These are phyloP conservation scores for Nymphaea thermarum DNA, from an alignment of 164 flowering plant genomes.

Conservation along the genomic window DNA sequence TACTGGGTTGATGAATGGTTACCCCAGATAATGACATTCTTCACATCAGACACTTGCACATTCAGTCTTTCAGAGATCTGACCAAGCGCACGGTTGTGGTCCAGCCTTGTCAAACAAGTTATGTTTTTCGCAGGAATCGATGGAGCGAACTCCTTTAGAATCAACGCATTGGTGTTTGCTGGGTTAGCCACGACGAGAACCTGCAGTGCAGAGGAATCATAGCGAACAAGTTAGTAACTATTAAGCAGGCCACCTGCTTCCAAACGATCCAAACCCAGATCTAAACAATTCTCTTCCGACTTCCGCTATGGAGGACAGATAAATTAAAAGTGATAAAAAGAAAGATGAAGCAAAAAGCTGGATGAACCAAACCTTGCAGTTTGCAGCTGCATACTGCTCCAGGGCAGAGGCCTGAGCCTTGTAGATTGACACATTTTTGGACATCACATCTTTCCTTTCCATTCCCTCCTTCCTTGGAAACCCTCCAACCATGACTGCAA, in stretches of 20 bases:
- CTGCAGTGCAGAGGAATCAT: conserved; percentile 34
- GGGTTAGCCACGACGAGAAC: conserved; percentile 98
- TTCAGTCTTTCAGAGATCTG: conserved; percentile 89
- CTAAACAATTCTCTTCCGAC: no score
- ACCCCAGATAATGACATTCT: conserved; percentile 96
- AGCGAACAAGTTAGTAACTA: not conserved
- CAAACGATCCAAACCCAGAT: not conserved
- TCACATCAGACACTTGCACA: conserved; percentile 85
- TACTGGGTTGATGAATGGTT: conserved; percentile 95
- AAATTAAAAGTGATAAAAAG: not conserved
- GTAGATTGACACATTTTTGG: conserved; percentile 94
- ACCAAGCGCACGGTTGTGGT: conserved; percentile 98
- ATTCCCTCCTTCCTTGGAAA: conserved; percentile 99
- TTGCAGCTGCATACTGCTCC: conserved; percentile 87
- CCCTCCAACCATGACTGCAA: conserved; percentile 99
- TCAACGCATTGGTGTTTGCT: conserved; percentile 98
- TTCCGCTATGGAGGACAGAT: no score
- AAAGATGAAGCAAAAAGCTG: not conserved
- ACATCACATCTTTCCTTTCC: conserved; percentile 99
- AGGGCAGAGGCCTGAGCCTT: conserved; percentile 95
- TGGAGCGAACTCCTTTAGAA: conserved; percentile 88
- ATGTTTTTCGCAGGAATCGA: conserved; percentile 60
- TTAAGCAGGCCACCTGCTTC: not conserved
- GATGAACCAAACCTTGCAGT: conserved; percentile 68
- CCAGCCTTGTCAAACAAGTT: conserved; percentile 83